phyloP scores from a whole-genome alignment of 371 early-diverging fungal genomes.

The Rhizopus stolonifer region DNA sequence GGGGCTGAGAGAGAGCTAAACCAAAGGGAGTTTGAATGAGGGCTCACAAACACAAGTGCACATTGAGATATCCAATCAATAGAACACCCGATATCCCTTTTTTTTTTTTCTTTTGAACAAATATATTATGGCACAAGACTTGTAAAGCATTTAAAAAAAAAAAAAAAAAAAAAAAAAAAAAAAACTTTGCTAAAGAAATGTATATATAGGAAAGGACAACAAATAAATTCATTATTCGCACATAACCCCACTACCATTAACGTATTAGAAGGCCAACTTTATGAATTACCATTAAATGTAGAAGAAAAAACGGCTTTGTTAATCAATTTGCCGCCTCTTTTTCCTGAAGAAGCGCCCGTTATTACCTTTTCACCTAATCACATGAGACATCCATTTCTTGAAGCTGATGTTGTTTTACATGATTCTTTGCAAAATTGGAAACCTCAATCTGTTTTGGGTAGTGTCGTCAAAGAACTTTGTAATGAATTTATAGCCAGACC shows the following conservation, averaged over 20 bases:
- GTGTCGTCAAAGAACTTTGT: constrained; percentile 51
- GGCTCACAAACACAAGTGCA: neutral
- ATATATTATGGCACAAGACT: constrained; percentile 15
- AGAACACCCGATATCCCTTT: neutral
- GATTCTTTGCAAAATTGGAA: constrained; percentile 32
- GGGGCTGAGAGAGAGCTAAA: too few relatives aligned
- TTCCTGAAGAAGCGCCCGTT: constrained; percentile 60
- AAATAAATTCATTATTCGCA: constrained; percentile 35
- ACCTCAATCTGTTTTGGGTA: constrained; percentile 41
- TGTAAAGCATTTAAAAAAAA: constrained; percentile 3
- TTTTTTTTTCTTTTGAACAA: neutral
- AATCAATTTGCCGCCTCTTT: constrained; percentile 47
- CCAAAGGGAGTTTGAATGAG: too few relatives aligned
- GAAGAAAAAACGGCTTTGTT: constrained; percentile 31
- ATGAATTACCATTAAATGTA: constrained; percentile 33
- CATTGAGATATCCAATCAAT: neutral
- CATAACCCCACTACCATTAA: constrained; percentile 31
- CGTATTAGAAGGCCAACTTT: constrained; percentile 41
- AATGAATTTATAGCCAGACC: constrained; percentile 49
- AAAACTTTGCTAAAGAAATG: too few relatives aligned
- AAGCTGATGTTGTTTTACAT: constrained; percentile 48
- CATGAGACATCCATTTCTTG: constrained; percentile 57
- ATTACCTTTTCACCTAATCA: constrained; percentile 58
- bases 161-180: neutral
- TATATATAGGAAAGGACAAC: constrained; percentile 36